Base-by-base conservation (phyloP, 2,329 filamentous ascomycete species). In the Leptographium procerum region DNA sequence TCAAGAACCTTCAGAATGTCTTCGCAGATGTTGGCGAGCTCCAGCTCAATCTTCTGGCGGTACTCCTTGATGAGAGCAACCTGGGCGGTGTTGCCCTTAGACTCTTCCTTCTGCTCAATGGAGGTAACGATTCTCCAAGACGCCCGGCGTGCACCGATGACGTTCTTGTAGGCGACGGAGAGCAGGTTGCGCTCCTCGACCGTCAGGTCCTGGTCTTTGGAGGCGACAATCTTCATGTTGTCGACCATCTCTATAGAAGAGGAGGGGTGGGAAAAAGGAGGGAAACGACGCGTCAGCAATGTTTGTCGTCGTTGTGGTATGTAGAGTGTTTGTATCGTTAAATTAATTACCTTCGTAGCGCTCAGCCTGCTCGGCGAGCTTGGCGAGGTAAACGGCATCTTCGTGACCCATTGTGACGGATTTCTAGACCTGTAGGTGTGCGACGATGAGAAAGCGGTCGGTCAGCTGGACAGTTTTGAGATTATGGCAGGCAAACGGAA, bases 351-450 rank as follows among this genome's bases (percentile, higher is more conserved):
- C 94, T 83, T 99, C 94, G 80, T 99, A 99, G 76, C 94, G 92
- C 87, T 99, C 94, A 77, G 94, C 94, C 86, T 99, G 94, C 87
- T 99, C 94, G 75, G 94, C 94, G 77, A 99, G 89, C 91, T 97
- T 97, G 80, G 94, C 94, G 76, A 97, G 88, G 79, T 97, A 97
- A 73, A 99, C 94, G 71, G 91, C 92, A 81, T 97, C 91, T 85
- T 97, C 92, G 84, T 96, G 90, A 85, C 89, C 91, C 92, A 97
- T 97, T 81, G 81, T 91, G 82, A 74, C 77, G 73, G 68, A 60
- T 59, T 69, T 56, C 56, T 48, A 66, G 70, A 64, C 60, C 60
- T 65, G 45, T 57, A 65, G 57, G 64, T 58, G 61, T 9, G 24
- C n/a, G 31, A 43, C 22, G 34, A 11, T 19, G 26, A 34, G 24